Percentiles rank a stretch among this genome's conserved stretches.
Evolutionary conservation across 805 yeast genomes (phyloP).

Genomic region (Cyberlindnera saturnus): DNA sequence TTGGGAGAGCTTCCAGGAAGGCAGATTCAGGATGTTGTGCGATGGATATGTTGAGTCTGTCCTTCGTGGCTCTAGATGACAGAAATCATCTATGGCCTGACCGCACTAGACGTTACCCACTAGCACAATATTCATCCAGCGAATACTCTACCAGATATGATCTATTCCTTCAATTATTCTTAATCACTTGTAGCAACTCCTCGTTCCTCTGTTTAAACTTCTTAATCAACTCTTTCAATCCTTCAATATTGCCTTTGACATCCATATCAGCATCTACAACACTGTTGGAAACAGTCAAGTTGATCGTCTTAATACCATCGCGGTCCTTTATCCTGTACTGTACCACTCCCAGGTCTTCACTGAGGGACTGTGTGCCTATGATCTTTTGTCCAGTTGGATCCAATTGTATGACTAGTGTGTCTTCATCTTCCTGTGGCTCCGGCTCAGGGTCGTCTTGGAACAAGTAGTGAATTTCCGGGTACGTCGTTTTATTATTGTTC

Average conservation of each 20-base stretch:
- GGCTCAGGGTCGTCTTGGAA: slow-evolving; percentile 23
- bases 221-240: slow-evolving; percentile 15
- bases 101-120: no score
- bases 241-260: slow-evolving; percentile 1
- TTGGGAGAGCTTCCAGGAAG: no score
- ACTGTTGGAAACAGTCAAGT: slow-evolving; percentile 18
- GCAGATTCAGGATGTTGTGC: no score
- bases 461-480: slow-evolving; percentile 24
- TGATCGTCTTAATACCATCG: slow-evolving; percentile 20
- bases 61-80: no score
- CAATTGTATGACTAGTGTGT: slow-evolving; percentile 20
- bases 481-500: slow-evolving; percentile 1
- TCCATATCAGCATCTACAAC: slow-evolving; percentile 1
- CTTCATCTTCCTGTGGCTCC: slow-evolving; percentile 10
- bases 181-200: slow-evolving; percentile 12
- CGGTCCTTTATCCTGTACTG: slow-evolving; percentile 17
- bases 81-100: neutral
- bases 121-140: no score
- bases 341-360: slow-evolving; percentile 16
- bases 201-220: slow-evolving; percentile 15
- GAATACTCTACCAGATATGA: no score
- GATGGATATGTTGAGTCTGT: no score
- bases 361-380: slow-evolving; percentile 8
- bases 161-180: neutral
- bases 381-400: slow-evolving; percentile 16